A percentile compares a stretch with the other conserved stretches of the same genome.
Evolutionary conservation across 2,329 filamentous ascomycete species (phyloP).

Genomic region (Akanthomyces uredinophilus): DNA sequence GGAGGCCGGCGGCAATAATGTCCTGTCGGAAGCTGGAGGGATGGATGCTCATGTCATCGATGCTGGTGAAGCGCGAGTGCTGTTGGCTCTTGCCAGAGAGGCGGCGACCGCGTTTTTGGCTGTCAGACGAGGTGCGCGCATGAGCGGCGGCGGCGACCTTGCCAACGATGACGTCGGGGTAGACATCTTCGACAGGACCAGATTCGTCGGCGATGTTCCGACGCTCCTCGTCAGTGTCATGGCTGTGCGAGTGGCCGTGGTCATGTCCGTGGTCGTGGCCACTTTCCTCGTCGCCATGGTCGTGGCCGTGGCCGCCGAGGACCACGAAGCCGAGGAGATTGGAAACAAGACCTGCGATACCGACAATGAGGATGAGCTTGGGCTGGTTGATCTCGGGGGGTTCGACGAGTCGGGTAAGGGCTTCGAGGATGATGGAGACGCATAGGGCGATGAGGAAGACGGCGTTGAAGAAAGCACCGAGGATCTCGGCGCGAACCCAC

Average conservation of each 20-base stretch:
- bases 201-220: slow-evolving; percentile 48
- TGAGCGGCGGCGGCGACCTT: slow-evolving; percentile 33
- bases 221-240: slow-evolving; percentile 49
- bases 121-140: slow-evolving; percentile 25
- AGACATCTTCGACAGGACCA: slow-evolving; percentile 56
- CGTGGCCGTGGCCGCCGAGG: slow-evolving; percentile 81
- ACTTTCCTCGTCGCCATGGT: slow-evolving; percentile 28
- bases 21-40: slow-evolving; percentile 87
- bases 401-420: slow-evolving; percentile 85
- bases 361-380: slow-evolving; percentile 82
- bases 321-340: slow-evolving; percentile 87
- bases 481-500: slow-evolving; percentile 96
- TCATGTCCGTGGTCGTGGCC: slow-evolving; percentile 26
- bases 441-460: slow-evolving; percentile 96
- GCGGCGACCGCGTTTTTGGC: slow-evolving; percentile 36
- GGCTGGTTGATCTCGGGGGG: slow-evolving; percentile 84
- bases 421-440: slow-evolving; percentile 93
- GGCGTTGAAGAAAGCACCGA: slow-evolving; percentile 94
- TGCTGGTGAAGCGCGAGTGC: slow-evolving; percentile 56
- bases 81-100: slow-evolving; percentile 40
- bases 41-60: slow-evolving; percentile 76
- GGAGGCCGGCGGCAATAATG: slow-evolving; percentile 77
- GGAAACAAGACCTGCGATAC: slow-evolving; percentile 76
- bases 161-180: slow-evolving; percentile 57
- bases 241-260: slow-evolving; percentile 27